Evolutionary conservation across 345 rosid genomes (phyloP), one percentile per base, ranked within the genome.

Genomic region (Brassica cretica): DNA sequence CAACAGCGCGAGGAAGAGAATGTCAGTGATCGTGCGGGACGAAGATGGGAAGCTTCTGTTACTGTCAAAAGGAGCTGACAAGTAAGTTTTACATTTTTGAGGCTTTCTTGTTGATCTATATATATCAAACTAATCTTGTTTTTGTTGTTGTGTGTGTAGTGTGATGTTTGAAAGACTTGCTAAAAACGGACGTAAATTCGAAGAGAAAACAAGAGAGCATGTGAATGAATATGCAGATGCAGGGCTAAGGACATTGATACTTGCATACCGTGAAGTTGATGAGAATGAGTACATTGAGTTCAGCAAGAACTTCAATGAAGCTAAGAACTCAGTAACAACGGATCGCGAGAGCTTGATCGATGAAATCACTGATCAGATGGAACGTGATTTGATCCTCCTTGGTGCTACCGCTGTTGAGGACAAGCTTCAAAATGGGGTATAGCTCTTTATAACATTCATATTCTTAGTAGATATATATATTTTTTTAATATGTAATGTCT

Each of bases 21-120:
- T 94, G 99, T 93, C 99, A 14, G 99, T 94, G 62, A 83, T 94
- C 32, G 90, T 94, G 44, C 81, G 91, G 37, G 74, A 85, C 24
- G 92, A 87, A 29, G 91, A 89, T 49, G 99, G 93, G 62, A 89
- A 84, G 70, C 88, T 93, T 65, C 81, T 94, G 8, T 84, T 94
- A 66, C 88, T 94, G 25, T 85, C 91, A 53, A 94, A 94, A 91
- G 99, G 99, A 27, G 99, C 99, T 15, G 99, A 94, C 89, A 93
- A 96, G 99, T 94, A 73, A 12, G 90, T 85, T 35, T 11, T 79
- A 27, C 79, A 79, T 63, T 55, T 55, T 63, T 74, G 64, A 73
- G 68, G 66, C 29, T n/a, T 68, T 63, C 14, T 68, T 27, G 55
- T 19, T 53, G 60, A 16, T 53, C 60, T 53, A 53, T 53, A 16